Percentiles rank a stretch among this genome's conserved stretches.
These are phyloP conservation scores for Gastrolobium bilobum DNA, from an alignment of 306 rosid species.

Conservation along the genomic window DNA sequence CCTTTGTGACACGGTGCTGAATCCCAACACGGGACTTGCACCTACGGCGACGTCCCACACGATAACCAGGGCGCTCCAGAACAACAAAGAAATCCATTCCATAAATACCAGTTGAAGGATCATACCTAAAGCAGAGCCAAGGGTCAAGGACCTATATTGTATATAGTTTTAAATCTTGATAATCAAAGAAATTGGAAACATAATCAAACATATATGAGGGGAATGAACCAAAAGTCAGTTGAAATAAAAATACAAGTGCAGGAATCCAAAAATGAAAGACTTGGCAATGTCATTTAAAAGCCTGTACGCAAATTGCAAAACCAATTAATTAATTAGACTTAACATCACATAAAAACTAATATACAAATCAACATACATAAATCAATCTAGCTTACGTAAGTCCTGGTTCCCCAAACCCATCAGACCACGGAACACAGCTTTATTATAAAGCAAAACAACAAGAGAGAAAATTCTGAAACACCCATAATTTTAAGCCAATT, in stretches of 20 bases:
- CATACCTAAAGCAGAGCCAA: slow-evolving; percentile 63
- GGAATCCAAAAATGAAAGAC: neutral
- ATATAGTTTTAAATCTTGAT: neutral
- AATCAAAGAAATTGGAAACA: neutral
- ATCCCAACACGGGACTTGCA: slow-evolving; percentile 89
- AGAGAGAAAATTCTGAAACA: neutral
- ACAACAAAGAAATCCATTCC: slow-evolving; percentile 91
- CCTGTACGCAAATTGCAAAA: neutral
- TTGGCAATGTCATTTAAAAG: neutral
- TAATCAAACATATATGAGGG: neutral
- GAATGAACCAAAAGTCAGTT: neutral
- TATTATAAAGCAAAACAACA: neutral
- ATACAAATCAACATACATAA: slow-evolving; percentile 14
- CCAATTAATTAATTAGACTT: neutral
- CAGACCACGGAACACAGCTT: neutral
- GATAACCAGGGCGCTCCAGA: slow-evolving; percentile 85
- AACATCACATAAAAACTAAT: neutral
- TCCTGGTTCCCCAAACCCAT: neutral
- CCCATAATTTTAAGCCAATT: neutral
- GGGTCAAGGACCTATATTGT: neutral
- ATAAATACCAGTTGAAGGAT: slow-evolving; percentile 88
- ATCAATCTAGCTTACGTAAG: neutral
- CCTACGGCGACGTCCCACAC: slow-evolving; percentile 85
- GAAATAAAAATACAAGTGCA: neutral
- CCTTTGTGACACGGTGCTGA: slow-evolving; percentile 88